Base-by-base conservation (phyloP, 768 basidiomycete species). In the Pleurotus ostreatus region DNA sequence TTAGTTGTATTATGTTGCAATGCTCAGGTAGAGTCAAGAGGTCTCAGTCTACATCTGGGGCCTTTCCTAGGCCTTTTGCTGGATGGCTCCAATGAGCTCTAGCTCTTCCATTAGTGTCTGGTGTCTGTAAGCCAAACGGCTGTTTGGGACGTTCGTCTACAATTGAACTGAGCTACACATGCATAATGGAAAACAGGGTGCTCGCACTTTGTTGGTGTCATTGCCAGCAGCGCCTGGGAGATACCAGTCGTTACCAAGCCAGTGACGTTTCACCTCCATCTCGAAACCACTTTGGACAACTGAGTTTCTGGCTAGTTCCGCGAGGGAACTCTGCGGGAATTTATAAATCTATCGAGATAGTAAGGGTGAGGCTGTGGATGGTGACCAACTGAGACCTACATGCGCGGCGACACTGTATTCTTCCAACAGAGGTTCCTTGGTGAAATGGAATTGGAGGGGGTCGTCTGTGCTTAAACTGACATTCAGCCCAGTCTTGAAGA, bases 321-420 rank as follows among this genome's bases (percentile, higher is more conserved):
- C 97, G 57, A 99, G 76, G 0, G 92, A 94, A 61, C 89, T 91
- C 68, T 93, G 96, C 0, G 96, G 92, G 51, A 98, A 74, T 72
- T 98, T 98, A 73, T 98, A 97, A 57, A 99, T 98, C 88, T 20
- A 20, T 20, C 20, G 20, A 20, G 20, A 20, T 20, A 20, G 20
- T 20, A 20, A 20, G 20, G 20, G 20, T 20, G 20, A 34, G 8
- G 30, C 30, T 9, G 8, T 34, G 30, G 2, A 34, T 9, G 30
- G 26, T 16, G 18, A 20, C 7, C 2, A 44, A 52, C 44, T 34
- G 44, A 34, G 11, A 67, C 86, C 63, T 59, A 92, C 92, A 75
- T 98, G 96, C 1, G 97, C 95, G 0, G 97, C 97, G 8, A 98
- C 96, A 46, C 92, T 95, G 67, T 98, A 99, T 66, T 99, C 97